Conservation (phyloP, 2,329 filamentous ascomycete genomes). For the Paraphoma sp. region DNA sequence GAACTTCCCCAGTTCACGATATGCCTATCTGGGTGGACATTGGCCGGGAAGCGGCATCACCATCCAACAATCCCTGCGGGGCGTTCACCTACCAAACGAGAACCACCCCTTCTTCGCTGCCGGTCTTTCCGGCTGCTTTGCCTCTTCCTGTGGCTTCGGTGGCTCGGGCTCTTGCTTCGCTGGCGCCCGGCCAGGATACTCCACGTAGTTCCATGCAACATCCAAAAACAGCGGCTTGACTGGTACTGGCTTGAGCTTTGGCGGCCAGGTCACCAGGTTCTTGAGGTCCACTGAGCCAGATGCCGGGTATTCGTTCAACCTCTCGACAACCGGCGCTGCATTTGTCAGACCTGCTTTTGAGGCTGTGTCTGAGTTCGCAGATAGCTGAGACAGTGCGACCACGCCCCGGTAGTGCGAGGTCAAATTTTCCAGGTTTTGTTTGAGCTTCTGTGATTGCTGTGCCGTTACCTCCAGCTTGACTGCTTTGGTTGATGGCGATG, state of each 20-base stretch:
- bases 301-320: constrained; percentile 75
- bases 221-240: constrained; percentile 97
- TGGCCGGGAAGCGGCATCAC: constrained; percentile 5
- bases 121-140: constrained; percentile 42
- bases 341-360: constrained; percentile 53
- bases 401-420: constrained; percentile 84
- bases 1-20: constrained; percentile 4
- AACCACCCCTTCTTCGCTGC: constrained; percentile 60
- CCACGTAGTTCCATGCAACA: constrained; percentile 96
- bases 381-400: constrained; percentile 77
- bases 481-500: constrained; percentile 48
- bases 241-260: constrained; percentile 80
- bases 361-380: constrained; percentile 56
- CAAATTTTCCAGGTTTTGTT: constrained; percentile 69
- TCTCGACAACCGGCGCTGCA: constrained; percentile 72
- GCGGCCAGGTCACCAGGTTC: constrained; percentile 87
- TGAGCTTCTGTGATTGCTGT: constrained; percentile 65
- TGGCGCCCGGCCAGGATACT: constrained; percentile 74
- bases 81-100: constrained; percentile 54
- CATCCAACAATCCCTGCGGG: constrained; percentile 1
- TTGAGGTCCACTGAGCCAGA: constrained; percentile 71
- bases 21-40: constrained; percentile 2
- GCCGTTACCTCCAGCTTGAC: constrained; percentile 73
- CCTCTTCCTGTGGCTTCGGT: constrained; percentile 32
- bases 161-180: constrained; percentile 35